Conservation (phyloP, 768 basidiomycete genomes). For the Trametopsis cervina region DNA sequence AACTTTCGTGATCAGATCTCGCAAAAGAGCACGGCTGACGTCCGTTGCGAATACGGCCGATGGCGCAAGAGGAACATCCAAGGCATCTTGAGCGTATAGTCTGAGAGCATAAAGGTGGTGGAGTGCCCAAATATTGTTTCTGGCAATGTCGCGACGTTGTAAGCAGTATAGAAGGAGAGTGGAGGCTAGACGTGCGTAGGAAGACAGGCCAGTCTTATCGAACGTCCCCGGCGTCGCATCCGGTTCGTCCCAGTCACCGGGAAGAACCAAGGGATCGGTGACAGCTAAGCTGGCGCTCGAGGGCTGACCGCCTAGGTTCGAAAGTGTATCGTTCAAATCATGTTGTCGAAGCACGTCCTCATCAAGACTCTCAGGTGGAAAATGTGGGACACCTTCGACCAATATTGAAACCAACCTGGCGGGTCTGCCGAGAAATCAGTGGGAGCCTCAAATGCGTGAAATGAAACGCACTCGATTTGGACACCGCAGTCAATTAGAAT, state of each 20-base stretch:
- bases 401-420: slow-evolving; percentile 18
- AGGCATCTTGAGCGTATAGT: slow-evolving; percentile 55
- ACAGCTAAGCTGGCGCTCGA: slow-evolving; percentile 51
- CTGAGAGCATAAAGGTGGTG: slow-evolving; percentile 61
- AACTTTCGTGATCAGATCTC: slow-evolving; percentile 37
- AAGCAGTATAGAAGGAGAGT: slow-evolving; percentile 50
- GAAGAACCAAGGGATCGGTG: slow-evolving; percentile 51
- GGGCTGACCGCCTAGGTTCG: slow-evolving; percentile 37
- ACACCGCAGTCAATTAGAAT: slow-evolving; percentile 33
- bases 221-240: slow-evolving; percentile 13
- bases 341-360: slow-evolving; percentile 47
- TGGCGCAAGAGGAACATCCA: slow-evolving; percentile 40
- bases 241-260: slow-evolving; percentile 16
- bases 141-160: slow-evolving; percentile 55
- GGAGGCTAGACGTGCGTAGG: slow-evolving; percentile 56
- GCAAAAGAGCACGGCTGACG: slow-evolving; percentile 28
- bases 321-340: slow-evolving; percentile 39
- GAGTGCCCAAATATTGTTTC: slow-evolving; percentile 56
- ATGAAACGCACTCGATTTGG: slow-evolving; percentile 25
- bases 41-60: slow-evolving; percentile 42
- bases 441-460: too few relatives aligned
- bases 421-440: slow-evolving; percentile 23
- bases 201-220: slow-evolving; percentile 49
- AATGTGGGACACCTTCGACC: slow-evolving; percentile 27
- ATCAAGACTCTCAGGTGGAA: slow-evolving; percentile 32